Percentiles rank a stretch among this genome's conserved stretches.
Conservation (phyloP, 768 basidiomycete species). For the Boletus bicolor region DNA sequence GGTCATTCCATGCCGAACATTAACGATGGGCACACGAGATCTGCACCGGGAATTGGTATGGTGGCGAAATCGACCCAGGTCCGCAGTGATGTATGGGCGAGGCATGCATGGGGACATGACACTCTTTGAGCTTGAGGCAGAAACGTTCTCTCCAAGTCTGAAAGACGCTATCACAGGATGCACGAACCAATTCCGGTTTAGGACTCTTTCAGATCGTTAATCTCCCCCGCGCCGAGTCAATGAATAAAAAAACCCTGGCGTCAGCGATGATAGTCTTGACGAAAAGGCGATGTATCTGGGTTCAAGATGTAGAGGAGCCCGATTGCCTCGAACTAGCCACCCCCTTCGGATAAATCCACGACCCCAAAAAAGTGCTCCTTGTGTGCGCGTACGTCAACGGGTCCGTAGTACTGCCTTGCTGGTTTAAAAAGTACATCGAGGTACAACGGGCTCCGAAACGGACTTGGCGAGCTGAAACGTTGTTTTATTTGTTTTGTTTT, state of each 20-base stretch:
- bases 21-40: conserved; percentile 19
- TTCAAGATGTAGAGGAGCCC: neutral
- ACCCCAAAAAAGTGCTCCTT: neutral
- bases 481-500: neutral
- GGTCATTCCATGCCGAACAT: conserved; percentile 3
- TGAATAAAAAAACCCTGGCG: neutral
- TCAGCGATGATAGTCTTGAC: neutral
- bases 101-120: conserved; percentile 12
- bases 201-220: conserved; percentile 2
- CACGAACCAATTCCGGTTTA: neutral
- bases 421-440: no score
- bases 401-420: no score
- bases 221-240: conserved; percentile 4
- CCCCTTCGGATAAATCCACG: neutral
- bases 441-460: no score
- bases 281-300: neutral
- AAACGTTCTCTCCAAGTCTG: conserved; percentile 23
- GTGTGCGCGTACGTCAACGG: neutral
- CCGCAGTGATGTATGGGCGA: conserved; percentile 25
- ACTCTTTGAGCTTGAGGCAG: conserved; percentile 20
- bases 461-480: no score
- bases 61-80: conserved; percentile 12
- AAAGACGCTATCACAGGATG: conserved; percentile 20
- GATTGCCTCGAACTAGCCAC: neutral
- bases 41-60: conserved; percentile 24